phyloP scores from a whole-genome alignment of 2,329 filamentous ascomycete species.

The Botrytis medusae region DNA sequence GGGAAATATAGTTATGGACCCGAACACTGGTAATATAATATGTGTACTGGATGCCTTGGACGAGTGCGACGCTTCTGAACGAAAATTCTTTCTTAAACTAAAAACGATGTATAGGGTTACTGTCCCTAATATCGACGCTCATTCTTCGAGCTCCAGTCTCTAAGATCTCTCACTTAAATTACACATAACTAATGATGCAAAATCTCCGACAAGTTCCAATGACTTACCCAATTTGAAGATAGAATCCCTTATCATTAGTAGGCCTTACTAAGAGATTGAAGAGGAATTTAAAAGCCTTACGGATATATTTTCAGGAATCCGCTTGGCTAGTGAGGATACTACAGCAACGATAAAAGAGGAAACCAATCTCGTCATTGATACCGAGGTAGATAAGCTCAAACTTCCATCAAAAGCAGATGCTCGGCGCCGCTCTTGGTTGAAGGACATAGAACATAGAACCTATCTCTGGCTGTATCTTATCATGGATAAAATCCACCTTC shows the following conservation, averaged over 20 bases:
- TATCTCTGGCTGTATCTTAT: constrained; percentile 21
- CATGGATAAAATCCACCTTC: background rate
- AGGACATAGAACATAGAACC: background rate
- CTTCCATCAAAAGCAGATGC: background rate
- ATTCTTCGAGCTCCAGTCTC: background rate
- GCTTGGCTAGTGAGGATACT: constrained; percentile 13
- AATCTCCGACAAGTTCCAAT: too few relatives aligned
- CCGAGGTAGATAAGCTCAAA: background rate
- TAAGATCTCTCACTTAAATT: background rate
- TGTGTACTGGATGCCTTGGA: background rate
- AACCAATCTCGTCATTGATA: constrained; percentile 21
- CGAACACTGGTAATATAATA: background rate
- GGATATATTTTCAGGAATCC: background rate
- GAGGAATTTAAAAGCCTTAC: background rate
- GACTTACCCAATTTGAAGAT: background rate
- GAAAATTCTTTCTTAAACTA: background rate
- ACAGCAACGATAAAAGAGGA: background rate
- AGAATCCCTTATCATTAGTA: constrained; percentile 12
- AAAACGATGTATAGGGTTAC: background rate
- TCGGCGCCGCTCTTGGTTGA: background rate
- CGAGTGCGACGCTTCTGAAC: background rate
- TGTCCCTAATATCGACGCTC: background rate
- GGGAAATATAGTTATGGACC: background rate
- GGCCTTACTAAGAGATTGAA: constrained; percentile 20
- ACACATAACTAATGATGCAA: too few relatives aligned